A percentile compares a stretch with the other conserved stretches of the same genome.
Conservation (phyloP, 495 filamentous ascomycete genomes). For the Amphirosellinia nigrospora region DNA sequence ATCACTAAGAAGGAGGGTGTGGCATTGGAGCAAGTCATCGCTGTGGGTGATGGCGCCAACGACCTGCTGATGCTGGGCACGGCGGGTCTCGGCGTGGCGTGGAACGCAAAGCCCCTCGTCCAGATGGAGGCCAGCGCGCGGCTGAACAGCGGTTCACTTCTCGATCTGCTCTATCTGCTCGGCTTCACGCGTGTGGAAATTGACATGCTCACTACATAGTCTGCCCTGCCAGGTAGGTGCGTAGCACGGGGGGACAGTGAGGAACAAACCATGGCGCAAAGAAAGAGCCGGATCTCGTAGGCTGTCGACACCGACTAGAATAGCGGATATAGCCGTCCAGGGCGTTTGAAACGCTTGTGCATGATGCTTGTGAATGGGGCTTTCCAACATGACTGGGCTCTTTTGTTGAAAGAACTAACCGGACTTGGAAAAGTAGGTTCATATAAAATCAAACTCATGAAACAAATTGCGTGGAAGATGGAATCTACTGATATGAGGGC, state of each 20-base stretch:
- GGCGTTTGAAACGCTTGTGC: constrained; percentile 2
- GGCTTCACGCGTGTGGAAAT: constrained; percentile 75
- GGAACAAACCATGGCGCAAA: neutral
- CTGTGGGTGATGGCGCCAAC: constrained; percentile 94
- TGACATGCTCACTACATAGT: constrained; percentile 49
- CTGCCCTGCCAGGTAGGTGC: constrained; percentile 20
- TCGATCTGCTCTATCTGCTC: constrained; percentile 84
- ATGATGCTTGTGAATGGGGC: neutral
- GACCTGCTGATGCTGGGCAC: constrained; percentile 90
- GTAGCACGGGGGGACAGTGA: neutral
- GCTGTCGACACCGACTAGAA: constrained; percentile 17
- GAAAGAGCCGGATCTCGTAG: neutral
- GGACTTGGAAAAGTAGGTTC: neutral
- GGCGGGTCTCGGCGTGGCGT: constrained; percentile 89
- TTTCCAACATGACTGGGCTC: neutral
- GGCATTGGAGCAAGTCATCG: constrained; percentile 74
- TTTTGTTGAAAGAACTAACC: neutral
- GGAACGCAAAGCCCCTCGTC: constrained; percentile 91
- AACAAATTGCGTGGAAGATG: neutral
- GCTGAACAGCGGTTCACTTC: constrained; percentile 78
- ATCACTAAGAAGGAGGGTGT: constrained; percentile 78
- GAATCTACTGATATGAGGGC: too few relatives aligned
- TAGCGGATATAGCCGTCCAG: constrained; percentile 5
- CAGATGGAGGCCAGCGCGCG: constrained; percentile 84
- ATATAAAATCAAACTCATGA: neutral